Evolutionary conservation across 306 rosid genomes (phyloP).

Genomic region (Trifolium repens): DNA sequence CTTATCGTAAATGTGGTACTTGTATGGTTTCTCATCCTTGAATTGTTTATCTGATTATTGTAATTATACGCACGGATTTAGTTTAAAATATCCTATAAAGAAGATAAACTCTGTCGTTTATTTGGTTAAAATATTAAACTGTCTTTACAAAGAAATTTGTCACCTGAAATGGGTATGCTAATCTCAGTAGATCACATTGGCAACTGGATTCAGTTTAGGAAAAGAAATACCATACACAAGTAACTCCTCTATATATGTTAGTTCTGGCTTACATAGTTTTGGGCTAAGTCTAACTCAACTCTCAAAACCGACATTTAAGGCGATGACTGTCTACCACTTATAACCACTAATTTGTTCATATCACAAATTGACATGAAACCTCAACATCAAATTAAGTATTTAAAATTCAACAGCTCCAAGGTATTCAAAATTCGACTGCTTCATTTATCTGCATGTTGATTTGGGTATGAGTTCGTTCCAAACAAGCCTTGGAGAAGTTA

Average conservation of each 20-base stretch:
- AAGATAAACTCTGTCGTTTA: background rate
- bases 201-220: background rate
- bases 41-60: slow-evolving; percentile 12
- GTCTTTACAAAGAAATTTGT: background rate
- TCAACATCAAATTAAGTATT: background rate
- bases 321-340: background rate
- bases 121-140: slow-evolving; percentile 19
- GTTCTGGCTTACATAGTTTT: background rate
- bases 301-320: background rate
- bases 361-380: background rate
- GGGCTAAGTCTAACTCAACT: background rate
- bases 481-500: background rate
- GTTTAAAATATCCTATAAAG: background rate
- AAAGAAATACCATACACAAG: background rate
- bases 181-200: slow-evolving; percentile 1
- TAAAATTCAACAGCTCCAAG: background rate
- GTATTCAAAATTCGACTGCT: background rate
- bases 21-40: slow-evolving; percentile 38
- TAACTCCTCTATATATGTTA: background rate
- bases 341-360: background rate
- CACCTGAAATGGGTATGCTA: background rate
- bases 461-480: background rate
- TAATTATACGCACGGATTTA: slow-evolving; percentile 25
- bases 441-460: background rate
- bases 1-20: slow-evolving; percentile 32